phyloP scores from a whole-genome alignment of 257 asterid genomes.

The Cinchona pubescens region DNA sequence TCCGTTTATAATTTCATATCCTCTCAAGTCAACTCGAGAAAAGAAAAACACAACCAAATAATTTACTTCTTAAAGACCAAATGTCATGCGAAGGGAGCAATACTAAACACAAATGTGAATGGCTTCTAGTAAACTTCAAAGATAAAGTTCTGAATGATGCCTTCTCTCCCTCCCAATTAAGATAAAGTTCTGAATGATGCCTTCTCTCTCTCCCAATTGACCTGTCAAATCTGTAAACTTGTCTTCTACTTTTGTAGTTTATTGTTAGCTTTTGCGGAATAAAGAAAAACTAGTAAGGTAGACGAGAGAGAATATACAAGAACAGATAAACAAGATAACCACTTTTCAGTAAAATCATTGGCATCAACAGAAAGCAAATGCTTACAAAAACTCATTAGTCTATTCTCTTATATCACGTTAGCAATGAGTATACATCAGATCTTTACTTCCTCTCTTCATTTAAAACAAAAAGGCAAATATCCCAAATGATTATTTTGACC shows the following conservation, averaged over 20 bases:
- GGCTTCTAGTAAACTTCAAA: conserved; percentile 15
- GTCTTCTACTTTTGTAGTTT: conserved; percentile 37
- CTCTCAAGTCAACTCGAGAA: conserved; percentile 7
- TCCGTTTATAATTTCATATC: not conserved
- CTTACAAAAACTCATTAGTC: conserved; percentile 20
- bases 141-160: conserved; percentile 24
- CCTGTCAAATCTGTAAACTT: conserved; percentile 33
- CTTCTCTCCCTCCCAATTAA: conserved; percentile 15
- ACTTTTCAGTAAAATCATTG: conserved; percentile 69
- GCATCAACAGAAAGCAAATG: conserved; percentile 24
- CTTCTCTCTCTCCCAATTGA: conserved; percentile 14
- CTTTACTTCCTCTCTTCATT: conserved; percentile 37
- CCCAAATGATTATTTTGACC: conserved; percentile 44
- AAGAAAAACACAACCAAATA: not conserved
- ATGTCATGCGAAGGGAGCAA: conserved; percentile 16
- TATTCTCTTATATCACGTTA: conserved; percentile 41
- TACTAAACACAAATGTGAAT: conserved; percentile 26
- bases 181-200: conserved; percentile 28
- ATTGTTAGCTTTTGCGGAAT: conserved; percentile 9
- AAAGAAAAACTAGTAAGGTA: conserved; percentile 26
- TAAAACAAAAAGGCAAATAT: conserved; percentile 31
- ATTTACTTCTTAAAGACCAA: not conserved
- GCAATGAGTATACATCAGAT: conserved; percentile 56
- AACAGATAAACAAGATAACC: conserved; percentile 41
- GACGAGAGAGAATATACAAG: conserved; percentile 14